A percentile compares a stretch with the other conserved stretches of the same genome.
These are phyloP conservation scores for Ascomycota sp. DNA, from an alignment of 2,329 filamentous ascomycete species.

Conservation along the genomic window DNA sequence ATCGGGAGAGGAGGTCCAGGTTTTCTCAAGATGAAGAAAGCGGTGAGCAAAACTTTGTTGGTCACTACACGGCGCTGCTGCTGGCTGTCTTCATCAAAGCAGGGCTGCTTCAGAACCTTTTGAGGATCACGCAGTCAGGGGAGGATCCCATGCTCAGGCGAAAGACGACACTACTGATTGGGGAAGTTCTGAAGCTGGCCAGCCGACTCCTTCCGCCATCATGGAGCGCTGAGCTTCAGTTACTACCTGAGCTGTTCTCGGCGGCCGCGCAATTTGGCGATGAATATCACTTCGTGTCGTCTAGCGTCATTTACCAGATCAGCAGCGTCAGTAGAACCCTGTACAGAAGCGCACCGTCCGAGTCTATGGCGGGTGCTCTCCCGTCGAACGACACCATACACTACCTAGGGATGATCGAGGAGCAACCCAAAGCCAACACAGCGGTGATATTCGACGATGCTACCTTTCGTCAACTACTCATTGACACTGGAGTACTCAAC, in stretches of 20 bases:
- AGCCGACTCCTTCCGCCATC: constrained; percentile 62
- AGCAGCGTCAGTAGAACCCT: constrained; percentile 90
- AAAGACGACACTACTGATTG: constrained; percentile 75
- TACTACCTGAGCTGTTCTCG: constrained; percentile 66
- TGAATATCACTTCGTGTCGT: constrained; percentile 56
- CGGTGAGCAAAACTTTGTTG: constrained; percentile 63
- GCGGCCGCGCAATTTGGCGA: constrained; percentile 50
- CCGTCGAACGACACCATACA: constrained; percentile 22
- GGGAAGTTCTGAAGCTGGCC: constrained; percentile 74
- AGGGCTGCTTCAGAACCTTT: constrained; percentile 40
- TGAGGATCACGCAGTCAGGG: constrained; percentile 44
- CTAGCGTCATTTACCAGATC: constrained; percentile 87
- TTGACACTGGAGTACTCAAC: constrained; percentile 68
- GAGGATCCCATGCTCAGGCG: constrained; percentile 52
- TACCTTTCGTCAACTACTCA: constrained; percentile 38
- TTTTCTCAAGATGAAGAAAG: constrained; percentile 40
- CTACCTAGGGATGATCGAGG: constrained; percentile 29
- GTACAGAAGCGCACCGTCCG: constrained; percentile 47
- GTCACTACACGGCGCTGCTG: constrained; percentile 80
- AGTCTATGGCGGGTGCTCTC: constrained; percentile 14
- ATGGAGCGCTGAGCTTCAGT: constrained; percentile 67
- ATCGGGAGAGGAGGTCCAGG: constrained; percentile 24
- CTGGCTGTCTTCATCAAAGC: constrained; percentile 68
- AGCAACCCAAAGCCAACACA: constrained; percentile 28
- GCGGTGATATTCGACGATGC: constrained; percentile 32